Percentiles rank a stretch among this genome's conserved stretches.
Conservation (phyloP, 169 alveolate genomes). For the Cryptosporidium muris region DNA sequence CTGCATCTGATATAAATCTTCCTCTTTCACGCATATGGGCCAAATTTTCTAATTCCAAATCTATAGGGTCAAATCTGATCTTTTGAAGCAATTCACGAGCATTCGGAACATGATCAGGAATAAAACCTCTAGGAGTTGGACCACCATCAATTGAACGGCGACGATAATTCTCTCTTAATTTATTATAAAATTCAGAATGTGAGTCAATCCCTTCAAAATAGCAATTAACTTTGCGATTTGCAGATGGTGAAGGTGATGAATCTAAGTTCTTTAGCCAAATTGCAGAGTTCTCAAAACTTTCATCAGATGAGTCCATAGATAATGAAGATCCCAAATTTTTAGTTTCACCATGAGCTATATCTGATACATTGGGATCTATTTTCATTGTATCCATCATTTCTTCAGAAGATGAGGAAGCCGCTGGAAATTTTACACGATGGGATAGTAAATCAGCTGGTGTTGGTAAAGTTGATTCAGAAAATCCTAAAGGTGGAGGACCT, state of each 20-base stretch:
- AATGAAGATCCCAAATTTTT: not conserved
- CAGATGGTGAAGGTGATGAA: constrained; percentile 13
- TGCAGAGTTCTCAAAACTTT: not conserved
- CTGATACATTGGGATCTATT: not conserved
- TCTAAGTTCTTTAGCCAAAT: constrained; percentile 26
- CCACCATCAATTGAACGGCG: constrained; percentile 69
- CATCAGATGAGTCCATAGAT: not conserved
- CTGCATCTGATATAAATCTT: constrained; percentile 68
- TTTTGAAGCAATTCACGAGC: constrained; percentile 71
- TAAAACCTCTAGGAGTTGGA: constrained; percentile 70
- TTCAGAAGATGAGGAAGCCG: constrained; percentile 36
- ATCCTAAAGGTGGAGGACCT: constrained; percentile 63
- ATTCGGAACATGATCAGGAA: constrained; percentile 71
- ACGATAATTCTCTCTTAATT: constrained; percentile 55
- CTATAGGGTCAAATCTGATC: constrained; percentile 64
- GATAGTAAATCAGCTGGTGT: constrained; percentile 71
- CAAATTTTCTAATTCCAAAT: constrained; percentile 48
- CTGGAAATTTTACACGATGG: constrained; percentile 60
- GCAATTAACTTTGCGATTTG: not conserved
- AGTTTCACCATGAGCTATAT: not conserved
- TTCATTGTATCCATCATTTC: constrained; percentile 2
- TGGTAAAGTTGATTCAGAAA: constrained; percentile 53
- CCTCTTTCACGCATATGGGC: constrained; percentile 71
- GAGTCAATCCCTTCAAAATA: not conserved
- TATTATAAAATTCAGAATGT: constrained; percentile 33